Conservation (phyloP, 176 grass and related monocot genomes). For the Raddia guianensis region DNA sequence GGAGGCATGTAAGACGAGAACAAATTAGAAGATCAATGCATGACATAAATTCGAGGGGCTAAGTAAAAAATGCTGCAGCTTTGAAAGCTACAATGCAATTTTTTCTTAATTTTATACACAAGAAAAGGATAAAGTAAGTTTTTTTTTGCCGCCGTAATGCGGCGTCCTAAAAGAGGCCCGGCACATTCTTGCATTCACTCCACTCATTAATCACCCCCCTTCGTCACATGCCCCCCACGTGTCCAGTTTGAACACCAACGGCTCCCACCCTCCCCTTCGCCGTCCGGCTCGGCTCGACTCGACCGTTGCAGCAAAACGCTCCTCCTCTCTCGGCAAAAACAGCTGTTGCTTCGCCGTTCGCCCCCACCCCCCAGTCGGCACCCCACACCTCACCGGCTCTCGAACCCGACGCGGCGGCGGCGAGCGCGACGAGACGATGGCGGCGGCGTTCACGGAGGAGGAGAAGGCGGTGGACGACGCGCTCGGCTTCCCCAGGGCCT, state of each 20-base stretch:
- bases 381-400: neutral
- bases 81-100: too few species aligned
- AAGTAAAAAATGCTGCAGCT: too few species aligned
- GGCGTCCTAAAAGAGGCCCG: neutral
- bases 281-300: neutral
- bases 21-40: neutral
- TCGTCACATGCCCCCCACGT: slow-evolving; percentile 19
- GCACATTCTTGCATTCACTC: neutral
- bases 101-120: too few species aligned
- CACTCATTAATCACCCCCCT: neutral
- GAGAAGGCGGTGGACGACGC: slow-evolving; percentile 75
- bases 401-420: slow-evolving; percentile 19
- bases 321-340: neutral
- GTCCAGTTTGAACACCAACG: slow-evolving; percentile 68
- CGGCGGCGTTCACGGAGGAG: slow-evolving; percentile 68
- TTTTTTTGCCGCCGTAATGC: neutral
- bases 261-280: slow-evolving; percentile 11
- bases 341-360: neutral
- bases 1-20: slow-evolving; percentile 11
- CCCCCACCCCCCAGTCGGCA: too few species aligned
- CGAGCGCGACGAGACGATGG: slow-evolving; percentile 42
- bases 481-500: slow-evolving; percentile 83
- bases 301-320: slow-evolving; percentile 60
- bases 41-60: neutral
- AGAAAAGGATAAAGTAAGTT: too few species aligned